Evolutionary conservation across 129 eudicot genomes (phyloP).

Genomic region (Glebionis coronaria): DNA sequence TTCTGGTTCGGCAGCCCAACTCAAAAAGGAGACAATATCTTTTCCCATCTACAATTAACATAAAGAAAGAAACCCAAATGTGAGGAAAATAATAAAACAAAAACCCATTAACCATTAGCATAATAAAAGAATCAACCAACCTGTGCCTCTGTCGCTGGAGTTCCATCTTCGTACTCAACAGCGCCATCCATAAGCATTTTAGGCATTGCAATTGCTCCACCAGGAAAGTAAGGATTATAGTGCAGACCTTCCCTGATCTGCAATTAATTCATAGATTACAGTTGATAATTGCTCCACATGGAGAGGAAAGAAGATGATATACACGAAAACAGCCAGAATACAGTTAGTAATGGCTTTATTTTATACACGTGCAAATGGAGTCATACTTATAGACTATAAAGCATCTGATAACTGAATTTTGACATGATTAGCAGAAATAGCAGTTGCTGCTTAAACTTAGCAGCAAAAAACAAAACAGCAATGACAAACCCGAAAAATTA

Average conservation of each 20-base stretch:
- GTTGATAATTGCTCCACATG: too few relatives aligned
- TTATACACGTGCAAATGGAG: too few relatives aligned
- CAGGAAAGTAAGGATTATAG: slow-evolving; percentile 97
- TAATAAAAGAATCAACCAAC: slow-evolving; percentile 27
- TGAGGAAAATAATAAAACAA: not conserved
- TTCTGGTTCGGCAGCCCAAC: slow-evolving; percentile 99
- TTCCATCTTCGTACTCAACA: slow-evolving; percentile 96
- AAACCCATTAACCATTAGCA: not conserved
- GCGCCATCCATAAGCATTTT: slow-evolving; percentile 97
- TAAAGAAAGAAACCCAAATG: not conserved
- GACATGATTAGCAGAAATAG: not conserved
- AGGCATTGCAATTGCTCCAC: slow-evolving; percentile 99
- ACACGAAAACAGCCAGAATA: too few relatives aligned
- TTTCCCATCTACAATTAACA: slow-evolving; percentile 75
- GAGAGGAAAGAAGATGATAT: too few relatives aligned
- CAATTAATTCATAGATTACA: slow-evolving; percentile 16
- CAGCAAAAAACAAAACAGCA: not conserved
- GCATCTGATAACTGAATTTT: not conserved
- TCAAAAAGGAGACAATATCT: slow-evolving; percentile 74
- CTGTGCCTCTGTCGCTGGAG: slow-evolving; percentile 99
- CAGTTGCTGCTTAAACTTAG: not conserved
- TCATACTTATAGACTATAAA: too few relatives aligned
- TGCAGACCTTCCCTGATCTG: slow-evolving; percentile 94
- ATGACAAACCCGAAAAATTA: slow-evolving; percentile 5
- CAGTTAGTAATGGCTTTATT: too few relatives aligned